phyloP scores from a whole-genome alignment of 345 rosid genomes.

The Raphanus raphanistrum region DNA sequence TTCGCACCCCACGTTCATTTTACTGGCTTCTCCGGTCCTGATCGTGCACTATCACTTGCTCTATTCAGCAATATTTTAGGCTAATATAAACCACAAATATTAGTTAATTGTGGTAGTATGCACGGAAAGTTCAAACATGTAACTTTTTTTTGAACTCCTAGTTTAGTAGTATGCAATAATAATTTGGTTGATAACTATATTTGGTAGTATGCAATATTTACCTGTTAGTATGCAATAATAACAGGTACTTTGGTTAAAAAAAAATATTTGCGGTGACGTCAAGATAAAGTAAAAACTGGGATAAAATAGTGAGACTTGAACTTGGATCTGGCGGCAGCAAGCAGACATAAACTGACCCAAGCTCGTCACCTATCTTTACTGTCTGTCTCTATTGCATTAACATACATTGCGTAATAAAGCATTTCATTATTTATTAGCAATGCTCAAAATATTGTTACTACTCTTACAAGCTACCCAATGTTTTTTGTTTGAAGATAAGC shows the following conservation, averaged over 20 bases:
- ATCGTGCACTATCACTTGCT: too few species aligned
- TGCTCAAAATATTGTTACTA: not conserved
- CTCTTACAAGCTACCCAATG: conserved; percentile 22
- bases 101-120: not conserved
- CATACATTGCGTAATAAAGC: conserved; percentile 29
- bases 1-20: too few species aligned
- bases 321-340: conserved; percentile 41
- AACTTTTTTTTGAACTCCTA: not conserved
- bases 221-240: too few species aligned
- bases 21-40: too few species aligned
- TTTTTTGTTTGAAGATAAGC: too few species aligned
- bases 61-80: not conserved
- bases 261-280: conserved; percentile 17
- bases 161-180: not conserved
- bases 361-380: conserved; percentile 27
- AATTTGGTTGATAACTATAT: not conserved
- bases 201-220: too few species aligned
- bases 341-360: conserved; percentile 36
- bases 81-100: not conserved
- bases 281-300: conserved; percentile 3
- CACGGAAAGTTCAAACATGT: not conserved
- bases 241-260: too few species aligned
- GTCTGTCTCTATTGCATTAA: conserved; percentile 26
- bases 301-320: conserved; percentile 11
- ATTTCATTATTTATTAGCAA: not conserved